Evolutionary conservation across 225 moss, liverwort and hornwort genomes (phyloP), one percentile per base, ranked within the genome.

Genomic region (Physcomitrium patens): DNA sequence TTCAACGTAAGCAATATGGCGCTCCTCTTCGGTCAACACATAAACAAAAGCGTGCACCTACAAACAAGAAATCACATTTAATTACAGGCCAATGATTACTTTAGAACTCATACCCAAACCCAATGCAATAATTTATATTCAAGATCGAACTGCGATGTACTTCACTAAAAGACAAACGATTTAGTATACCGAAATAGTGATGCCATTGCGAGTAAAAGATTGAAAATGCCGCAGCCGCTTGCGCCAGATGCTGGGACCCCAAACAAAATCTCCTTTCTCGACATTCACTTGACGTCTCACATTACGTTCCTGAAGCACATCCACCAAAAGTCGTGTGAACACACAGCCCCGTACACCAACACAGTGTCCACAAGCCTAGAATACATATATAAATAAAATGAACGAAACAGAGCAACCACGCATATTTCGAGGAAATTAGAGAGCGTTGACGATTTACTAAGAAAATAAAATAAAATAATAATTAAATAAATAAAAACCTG

Each of bases 261-360:
- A 92, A n/a, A 80, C 76, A 44, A 90, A 81, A 80, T 90, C 92
- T 54, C 79, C 90, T 45, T 76, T 89, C 23, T 76, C 76, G 23
- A 60, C 52, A 31, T 76, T 80, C 20, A 62, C 80, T 19, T 84
- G 91, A 60, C 81, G 83, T 71, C 82, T 78, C 45, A 79, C 73
- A 66, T 87, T 82, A 51, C 63, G 69, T 49, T 84, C 89, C 92
- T 92, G 86, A 28, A 60, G 76, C 31, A 4, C 15, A 23, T 71
- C 52, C 19, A 67, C 12, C 26, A 71, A 46, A 27, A 20, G 10
- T 10, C 23, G 57, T 57, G 20, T 59, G 28, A 27, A 44, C 24
- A 11, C n/a, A 44, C 58, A 60, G 18, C 14, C 19, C 48, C 10
- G 28, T 71, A 60, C 18, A 60, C 13, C 14, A 46, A 37, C 1